Evolutionary conservation across 176 grass and related monocot species (phyloP).

Genomic region (Musa troglodytarum): DNA sequence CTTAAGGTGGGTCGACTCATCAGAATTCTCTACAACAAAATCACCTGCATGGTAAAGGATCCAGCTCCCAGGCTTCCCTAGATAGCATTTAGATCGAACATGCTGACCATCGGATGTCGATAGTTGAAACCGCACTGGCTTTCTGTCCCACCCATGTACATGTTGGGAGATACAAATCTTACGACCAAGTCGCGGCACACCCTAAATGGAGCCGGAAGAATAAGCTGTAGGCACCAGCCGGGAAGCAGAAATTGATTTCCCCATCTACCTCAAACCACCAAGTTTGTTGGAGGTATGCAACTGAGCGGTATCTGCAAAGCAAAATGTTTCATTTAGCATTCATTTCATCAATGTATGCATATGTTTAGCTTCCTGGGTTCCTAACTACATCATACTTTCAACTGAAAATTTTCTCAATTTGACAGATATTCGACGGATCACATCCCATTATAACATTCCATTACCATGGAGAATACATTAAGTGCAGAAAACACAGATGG

Average conservation of each 20-base stretch:
- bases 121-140: slow-evolving; percentile 3
- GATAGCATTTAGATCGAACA: not conserved
- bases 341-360: too few relatives aligned
- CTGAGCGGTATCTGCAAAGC: not conserved
- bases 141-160: slow-evolving; percentile 10
- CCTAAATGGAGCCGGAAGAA: slow-evolving; percentile 9
- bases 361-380: too few relatives aligned
- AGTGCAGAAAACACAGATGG: too few relatives aligned
- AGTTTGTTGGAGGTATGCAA: slow-evolving; percentile 8
- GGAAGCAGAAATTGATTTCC: slow-evolving; percentile 9
- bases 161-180: not conserved
- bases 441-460: too few relatives aligned
- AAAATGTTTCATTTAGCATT: not conserved
- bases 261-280: slow-evolving; percentile 10
- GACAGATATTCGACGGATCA: too few relatives aligned
- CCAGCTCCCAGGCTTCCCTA: slow-evolving; percentile 5
- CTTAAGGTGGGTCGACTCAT: not conserved
- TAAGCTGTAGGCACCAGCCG: slow-evolving; percentile 1
- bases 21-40: slow-evolving; percentile 3
- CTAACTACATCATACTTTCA: too few relatives aligned
- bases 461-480: too few relatives aligned
- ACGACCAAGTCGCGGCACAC: slow-evolving; percentile 1
- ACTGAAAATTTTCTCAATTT: too few relatives aligned
- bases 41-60: slow-evolving; percentile 14
- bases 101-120: slow-evolving; percentile 9